Evolutionary conservation across 148 eudicot genomes (phyloP).

Genomic region (Pharnaceum exiguum): DNA sequence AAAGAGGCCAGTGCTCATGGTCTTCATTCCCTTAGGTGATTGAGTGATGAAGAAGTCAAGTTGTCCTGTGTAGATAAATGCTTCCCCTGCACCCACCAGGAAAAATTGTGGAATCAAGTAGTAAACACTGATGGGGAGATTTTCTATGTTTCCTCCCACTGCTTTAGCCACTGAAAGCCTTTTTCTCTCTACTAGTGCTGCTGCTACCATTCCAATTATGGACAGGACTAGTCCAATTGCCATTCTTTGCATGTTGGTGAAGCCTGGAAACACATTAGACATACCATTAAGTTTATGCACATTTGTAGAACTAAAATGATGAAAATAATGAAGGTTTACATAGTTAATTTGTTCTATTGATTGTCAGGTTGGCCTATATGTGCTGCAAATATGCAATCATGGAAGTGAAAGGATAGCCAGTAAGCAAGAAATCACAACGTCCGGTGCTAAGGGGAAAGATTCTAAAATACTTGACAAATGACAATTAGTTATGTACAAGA

Average conservation of each 20-base stretch:
- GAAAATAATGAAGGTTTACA: too few relatives aligned
- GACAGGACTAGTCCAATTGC: conserved; percentile 57
- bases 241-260: conserved; percentile 61
- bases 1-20: conserved; percentile 85
- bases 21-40: conserved; percentile 79
- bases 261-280: conserved; percentile 41
- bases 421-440: too few relatives aligned
- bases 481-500: too few relatives aligned
- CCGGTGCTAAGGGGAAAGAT: too few relatives aligned
- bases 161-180: conserved; percentile 44
- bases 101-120: conserved; percentile 67
- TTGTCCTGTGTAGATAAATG: conserved; percentile 81
- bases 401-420: too few relatives aligned
- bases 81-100: conserved; percentile 73
- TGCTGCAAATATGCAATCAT: too few relatives aligned
- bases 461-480: too few relatives aligned
- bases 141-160: conserved; percentile 18
- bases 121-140: conserved; percentile 58
- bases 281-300: too few relatives aligned
- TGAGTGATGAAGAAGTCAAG: conserved; percentile 81
- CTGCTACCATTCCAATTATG: conserved; percentile 59
- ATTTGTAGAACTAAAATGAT: too few relatives aligned
- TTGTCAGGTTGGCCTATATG: too few relatives aligned
- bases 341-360: too few relatives aligned
- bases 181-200: conserved; percentile 51